Percentiles rank a stretch among this genome's conserved stretches.
Evolutionary conservation across 2,329 filamentous ascomycete species (phyloP).

Genomic region (Zymoseptoria pseudotritici): DNA sequence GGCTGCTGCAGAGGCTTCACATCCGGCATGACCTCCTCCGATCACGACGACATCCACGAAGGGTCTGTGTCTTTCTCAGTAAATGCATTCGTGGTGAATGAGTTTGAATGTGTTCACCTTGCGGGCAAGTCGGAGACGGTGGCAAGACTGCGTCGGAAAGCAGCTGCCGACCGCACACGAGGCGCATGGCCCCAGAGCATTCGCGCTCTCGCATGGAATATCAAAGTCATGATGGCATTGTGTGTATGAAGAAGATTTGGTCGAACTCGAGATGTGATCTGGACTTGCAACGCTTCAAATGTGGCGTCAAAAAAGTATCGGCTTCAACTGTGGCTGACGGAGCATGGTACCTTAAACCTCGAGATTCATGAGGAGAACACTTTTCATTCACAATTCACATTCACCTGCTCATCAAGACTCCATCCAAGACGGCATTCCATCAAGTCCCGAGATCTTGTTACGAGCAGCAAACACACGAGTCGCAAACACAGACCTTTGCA

Average conservation of each 20-base stretch:
- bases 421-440: not conserved
- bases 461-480: too few relatives aligned
- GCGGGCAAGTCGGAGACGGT: constrained; percentile 34
- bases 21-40: constrained; percentile 89
- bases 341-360: not conserved
- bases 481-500: too few relatives aligned
- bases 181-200: constrained; percentile 44
- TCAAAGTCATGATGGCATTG: constrained; percentile 15
- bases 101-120: constrained; percentile 15
- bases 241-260: not conserved
- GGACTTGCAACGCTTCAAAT: not conserved
- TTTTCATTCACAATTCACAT: not conserved
- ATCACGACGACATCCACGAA: constrained; percentile 79
- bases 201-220: constrained; percentile 26
- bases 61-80: constrained; percentile 30
- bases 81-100: not conserved
- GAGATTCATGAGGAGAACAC: not conserved
- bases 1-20: constrained; percentile 86
- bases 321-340: not conserved
- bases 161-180: constrained; percentile 36
- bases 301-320: too few relatives aligned
- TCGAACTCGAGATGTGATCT: not conserved
- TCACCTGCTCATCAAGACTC: not conserved
- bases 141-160: constrained; percentile 35
- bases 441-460: not conserved